phyloP scores from a whole-genome alignment of 2,329 filamentous ascomycete species.

The Diaporthe capsici region DNA sequence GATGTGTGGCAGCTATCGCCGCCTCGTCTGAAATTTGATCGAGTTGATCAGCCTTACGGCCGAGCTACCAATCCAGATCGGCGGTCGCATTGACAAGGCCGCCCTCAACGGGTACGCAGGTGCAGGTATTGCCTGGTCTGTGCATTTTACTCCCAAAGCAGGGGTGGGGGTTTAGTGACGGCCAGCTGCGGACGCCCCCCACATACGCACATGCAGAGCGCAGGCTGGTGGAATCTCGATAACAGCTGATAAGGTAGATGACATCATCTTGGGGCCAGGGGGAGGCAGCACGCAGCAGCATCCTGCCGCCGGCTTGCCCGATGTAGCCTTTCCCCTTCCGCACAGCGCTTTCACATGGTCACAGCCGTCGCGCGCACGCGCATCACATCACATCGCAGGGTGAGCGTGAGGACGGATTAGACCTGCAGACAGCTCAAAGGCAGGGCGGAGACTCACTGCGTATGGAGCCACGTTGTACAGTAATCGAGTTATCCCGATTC shows the following conservation, averaged over 20 bases:
- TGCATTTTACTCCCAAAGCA: neutral
- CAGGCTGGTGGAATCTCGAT: neutral
- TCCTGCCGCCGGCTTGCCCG: conserved; percentile 5
- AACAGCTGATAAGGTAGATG: conserved; percentile 12
- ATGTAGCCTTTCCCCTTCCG: conserved; percentile 8
- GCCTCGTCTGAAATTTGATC: conserved; percentile 10
- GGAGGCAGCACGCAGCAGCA: neutral
- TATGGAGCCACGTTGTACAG: conserved; percentile 21
- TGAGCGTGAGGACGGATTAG: conserved; percentile 2
- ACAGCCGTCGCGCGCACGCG: neutral
- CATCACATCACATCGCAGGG: conserved; percentile 5
- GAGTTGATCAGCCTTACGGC: conserved; percentile 33
- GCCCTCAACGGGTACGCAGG: neutral
- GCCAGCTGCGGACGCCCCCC: conserved; percentile 8
- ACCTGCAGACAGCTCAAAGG: neutral
- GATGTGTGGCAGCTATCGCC: neutral
- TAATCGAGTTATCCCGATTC: neutral
- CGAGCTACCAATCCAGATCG: conserved; percentile 11
- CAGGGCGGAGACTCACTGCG: neutral
- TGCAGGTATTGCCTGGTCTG: conserved; percentile 11
- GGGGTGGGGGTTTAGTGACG: neutral
- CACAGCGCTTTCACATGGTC: conserved; percentile 15
- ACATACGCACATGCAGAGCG: neutral
- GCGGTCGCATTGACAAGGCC: conserved; percentile 10
- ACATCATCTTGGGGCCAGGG: conserved; percentile 5